phyloP scores from a whole-genome alignment of 768 basidiomycete genomes.

The Chalciporus pseudorubinellus region DNA sequence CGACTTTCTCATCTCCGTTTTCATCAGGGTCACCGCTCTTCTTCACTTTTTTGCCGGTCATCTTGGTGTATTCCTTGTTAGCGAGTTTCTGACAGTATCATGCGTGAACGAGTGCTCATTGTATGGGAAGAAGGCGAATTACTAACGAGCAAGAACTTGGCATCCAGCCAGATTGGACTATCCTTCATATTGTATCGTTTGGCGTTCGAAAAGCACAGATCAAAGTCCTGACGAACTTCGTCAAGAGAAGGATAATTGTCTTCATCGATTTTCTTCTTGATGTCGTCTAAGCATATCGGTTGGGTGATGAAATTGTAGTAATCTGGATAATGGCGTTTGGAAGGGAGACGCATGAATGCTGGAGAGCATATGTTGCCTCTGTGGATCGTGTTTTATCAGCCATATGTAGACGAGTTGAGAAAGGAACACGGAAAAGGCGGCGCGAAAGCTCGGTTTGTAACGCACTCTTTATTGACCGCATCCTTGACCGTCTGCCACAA shows the following conservation, averaged over 20 bases:
- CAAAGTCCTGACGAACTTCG: constrained; percentile 67
- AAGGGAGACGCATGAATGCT: constrained; percentile 68
- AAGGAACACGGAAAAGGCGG: constrained; percentile 43
- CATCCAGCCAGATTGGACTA: constrained; percentile 76
- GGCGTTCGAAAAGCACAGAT: constrained; percentile 77
- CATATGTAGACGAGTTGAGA: constrained; percentile 35
- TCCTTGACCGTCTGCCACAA: constrained; percentile 80
- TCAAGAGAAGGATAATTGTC: constrained; percentile 60
- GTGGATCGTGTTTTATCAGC: constrained; percentile 27
- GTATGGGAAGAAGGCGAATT: neutral
- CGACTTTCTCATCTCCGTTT: constrained; percentile 39
- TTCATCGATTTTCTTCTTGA: constrained; percentile 73
- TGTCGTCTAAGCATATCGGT: constrained; percentile 87
- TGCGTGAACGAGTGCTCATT: constrained; percentile 1
- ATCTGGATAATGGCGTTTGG: constrained; percentile 76
- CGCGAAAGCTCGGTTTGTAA: constrained; percentile 43
- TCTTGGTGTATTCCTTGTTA: constrained; percentile 43
- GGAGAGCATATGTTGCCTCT: constrained; percentile 64
- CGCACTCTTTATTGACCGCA: constrained; percentile 86
- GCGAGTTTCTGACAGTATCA: constrained; percentile 42
- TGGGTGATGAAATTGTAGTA: constrained; percentile 79
- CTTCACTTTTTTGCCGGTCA: constrained; percentile 43
- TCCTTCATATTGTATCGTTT: constrained; percentile 81
- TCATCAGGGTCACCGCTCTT: constrained; percentile 39
- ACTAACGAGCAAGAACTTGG: constrained; percentile 77